phyloP scores from a whole-genome alignment of 2,329 filamentous ascomycete genomes.

The Beauveria pseudobassiana region DNA sequence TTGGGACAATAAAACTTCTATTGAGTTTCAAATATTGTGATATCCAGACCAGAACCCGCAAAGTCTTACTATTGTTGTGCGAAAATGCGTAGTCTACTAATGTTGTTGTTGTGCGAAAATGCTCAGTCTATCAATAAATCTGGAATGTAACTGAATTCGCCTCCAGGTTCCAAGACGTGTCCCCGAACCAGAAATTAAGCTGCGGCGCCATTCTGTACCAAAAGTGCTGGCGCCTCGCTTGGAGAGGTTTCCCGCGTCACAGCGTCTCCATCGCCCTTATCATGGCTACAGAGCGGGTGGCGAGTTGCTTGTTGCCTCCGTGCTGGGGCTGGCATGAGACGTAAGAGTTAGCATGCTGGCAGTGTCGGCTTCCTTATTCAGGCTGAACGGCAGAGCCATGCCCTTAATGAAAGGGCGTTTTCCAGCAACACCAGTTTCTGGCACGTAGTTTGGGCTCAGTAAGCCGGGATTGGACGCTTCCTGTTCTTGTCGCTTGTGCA shows the following conservation, averaged over 20 bases:
- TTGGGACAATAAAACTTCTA: background rate
- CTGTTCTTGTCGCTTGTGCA: slow-evolving; percentile 33
- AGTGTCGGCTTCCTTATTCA: slow-evolving; percentile 55
- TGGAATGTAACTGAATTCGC: background rate
- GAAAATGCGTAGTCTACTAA: background rate
- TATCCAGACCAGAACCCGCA: background rate
- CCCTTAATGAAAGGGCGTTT: slow-evolving; percentile 61
- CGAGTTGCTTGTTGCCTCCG: slow-evolving; percentile 7
- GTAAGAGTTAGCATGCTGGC: slow-evolving; percentile 64
- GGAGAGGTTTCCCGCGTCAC: background rate
- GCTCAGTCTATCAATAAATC: background rate
- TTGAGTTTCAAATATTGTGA: background rate
- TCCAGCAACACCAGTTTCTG: slow-evolving; percentile 44
- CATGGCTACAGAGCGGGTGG: slow-evolving; percentile 16
- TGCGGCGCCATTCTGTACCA: background rate
- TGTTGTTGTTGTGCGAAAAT: background rate
- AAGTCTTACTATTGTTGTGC: background rate
- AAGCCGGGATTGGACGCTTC: slow-evolving; percentile 34
- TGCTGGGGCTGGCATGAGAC: slow-evolving; percentile 27
- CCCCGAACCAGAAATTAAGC: background rate
- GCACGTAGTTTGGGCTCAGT: slow-evolving; percentile 33
- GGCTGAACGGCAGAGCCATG: slow-evolving; percentile 65
- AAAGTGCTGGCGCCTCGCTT: background rate
- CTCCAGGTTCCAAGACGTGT: background rate
- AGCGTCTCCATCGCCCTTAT: slow-evolving; percentile 15